Base-by-base conservation (phyloP, 106 monocot species). In the Amphibolis antarctica region DNA sequence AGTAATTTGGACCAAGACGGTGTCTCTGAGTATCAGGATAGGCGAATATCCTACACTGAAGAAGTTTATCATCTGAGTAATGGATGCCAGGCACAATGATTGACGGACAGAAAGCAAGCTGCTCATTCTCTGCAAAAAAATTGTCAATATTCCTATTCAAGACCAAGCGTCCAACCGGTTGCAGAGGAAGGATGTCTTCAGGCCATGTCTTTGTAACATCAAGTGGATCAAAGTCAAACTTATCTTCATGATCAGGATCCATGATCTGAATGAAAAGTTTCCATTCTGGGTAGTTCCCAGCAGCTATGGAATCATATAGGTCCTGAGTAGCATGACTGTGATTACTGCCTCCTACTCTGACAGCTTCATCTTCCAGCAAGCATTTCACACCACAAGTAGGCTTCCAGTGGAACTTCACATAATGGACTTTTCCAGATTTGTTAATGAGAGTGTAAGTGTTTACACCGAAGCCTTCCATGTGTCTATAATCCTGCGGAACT, bases 161-260 rank as follows among this genome's bases (percentile, higher is more conserved):
- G 9, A 88, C 84, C 81, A 88, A 56, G 10, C 88, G 76, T 18
- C 88, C 88, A 48, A 84, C 88, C 3, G 88, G 84, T 68, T 79
- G 84, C 28, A 88, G 84, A 14, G 88, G 84, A 50, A 88, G 36
- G 64, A 88, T 69, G 44, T 88, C 84, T 55, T 88, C 88, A 12
- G 88, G 88, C 88, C 88, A 88, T 13, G 84, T 84, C 76, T 88
- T 88, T 55, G 88, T 88, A 62, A 84, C 88, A 69, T 88, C 88
- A 44, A 88, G 84, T 19, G 88, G 88, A 67, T 88, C 88, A 53
- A 88, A 88, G 66, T 88, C 88, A 57, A 81, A 84, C 22, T 60
- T 73, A 53, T 88, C 84, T 69, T 88, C 88, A 53, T 81, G 63
- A 44, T 77, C 79, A 12, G 84, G 88, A 65, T 88, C 88, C 0